Evolutionary conservation across 257 asterid genomes (phyloP).

Genomic region (Lavandula angustifolia): DNA sequence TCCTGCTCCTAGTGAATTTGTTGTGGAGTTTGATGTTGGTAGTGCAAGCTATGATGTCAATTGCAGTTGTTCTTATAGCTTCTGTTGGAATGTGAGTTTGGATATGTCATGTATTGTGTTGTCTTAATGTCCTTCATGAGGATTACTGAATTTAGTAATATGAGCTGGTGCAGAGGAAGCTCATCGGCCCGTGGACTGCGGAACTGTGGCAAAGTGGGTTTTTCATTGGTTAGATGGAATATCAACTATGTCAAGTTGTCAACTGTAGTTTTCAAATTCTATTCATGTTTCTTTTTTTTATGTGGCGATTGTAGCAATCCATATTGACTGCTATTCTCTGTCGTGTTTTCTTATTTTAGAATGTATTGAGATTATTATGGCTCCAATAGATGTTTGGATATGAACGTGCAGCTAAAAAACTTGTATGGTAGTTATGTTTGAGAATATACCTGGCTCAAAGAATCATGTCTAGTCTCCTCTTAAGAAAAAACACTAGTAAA

Average conservation of each 20-base stretch:
- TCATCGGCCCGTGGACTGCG: no score
- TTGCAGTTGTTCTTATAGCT: no score
- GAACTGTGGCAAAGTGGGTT: no score
- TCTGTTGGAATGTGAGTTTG: no score
- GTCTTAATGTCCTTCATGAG: no score
- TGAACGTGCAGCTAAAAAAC: background rate
- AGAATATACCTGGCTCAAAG: background rate
- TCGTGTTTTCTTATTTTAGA: background rate
- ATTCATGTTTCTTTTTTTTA: background rate
- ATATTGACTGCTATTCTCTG: background rate
- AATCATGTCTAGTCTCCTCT: background rate
- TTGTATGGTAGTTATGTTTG: background rate
- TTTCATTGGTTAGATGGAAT: background rate
- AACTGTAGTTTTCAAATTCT: background rate
- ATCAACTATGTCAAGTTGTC: background rate
- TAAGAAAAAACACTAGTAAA: background rate
- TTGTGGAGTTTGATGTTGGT: no score
- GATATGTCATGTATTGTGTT: no score
- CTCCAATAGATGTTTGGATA: background rate
- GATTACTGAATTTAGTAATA: no score
- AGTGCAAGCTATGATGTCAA: no score
- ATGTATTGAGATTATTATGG: no score
- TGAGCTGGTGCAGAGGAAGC: no score
- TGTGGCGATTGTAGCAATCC: background rate
- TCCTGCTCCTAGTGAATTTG: no score